Base-by-base conservation (phyloP, 2,329 filamentous ascomycete species). In the Pseudocercospora macadamiae region DNA sequence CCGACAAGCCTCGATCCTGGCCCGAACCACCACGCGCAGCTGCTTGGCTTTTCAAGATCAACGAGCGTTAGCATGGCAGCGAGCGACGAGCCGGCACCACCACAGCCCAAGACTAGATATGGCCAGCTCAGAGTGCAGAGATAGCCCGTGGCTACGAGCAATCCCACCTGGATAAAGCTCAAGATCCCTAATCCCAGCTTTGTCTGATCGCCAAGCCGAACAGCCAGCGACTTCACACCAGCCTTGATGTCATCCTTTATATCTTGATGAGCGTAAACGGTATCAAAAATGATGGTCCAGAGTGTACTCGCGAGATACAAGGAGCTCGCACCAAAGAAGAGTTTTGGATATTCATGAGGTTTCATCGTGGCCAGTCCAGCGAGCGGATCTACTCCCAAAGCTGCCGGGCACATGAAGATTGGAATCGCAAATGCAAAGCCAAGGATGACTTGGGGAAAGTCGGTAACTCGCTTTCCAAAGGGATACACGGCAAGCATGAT, bases 11-110 rank as follows among this genome's bases (percentile, higher is more conserved):
- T 51, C n/a, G 58, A 61, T 14, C 58, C 58, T 14, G 58, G 54
- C 10, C 58, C 58, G n/a, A 61, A 61, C 49, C 58, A 61, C 58
- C 58, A 61, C n/a, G 58, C 58, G 26, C 58, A 61, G 34, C 58
- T 61, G 2, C 16, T 26, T 14, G 58, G 55, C 48, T 44, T 25
- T 34, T 44, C 23, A 6, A 57, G 54, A 28, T 61, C 42, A 16
- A 54, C 58, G 8, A 57, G 37, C 16, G 18, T 44, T 5, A 61
- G 49, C 49, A 55, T 57, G n/a, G 34, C 54, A n/a, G 49, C 48
- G 19, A 61, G 54, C 39, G 58, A 61, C 10, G 49, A 4, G 21
- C 47, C 58, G n/a, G 54, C 37, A 18, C 58, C 58, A 39, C 54
- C 54, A 42, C 58, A 61, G 12, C 37, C 49, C 19, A 57, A 14